A percentile compares a stretch with the other conserved stretches of the same genome.
phyloP scores from a whole-genome alignment of 192 early-diverging fungal species.

The Umbelopsis sp. region DNA sequence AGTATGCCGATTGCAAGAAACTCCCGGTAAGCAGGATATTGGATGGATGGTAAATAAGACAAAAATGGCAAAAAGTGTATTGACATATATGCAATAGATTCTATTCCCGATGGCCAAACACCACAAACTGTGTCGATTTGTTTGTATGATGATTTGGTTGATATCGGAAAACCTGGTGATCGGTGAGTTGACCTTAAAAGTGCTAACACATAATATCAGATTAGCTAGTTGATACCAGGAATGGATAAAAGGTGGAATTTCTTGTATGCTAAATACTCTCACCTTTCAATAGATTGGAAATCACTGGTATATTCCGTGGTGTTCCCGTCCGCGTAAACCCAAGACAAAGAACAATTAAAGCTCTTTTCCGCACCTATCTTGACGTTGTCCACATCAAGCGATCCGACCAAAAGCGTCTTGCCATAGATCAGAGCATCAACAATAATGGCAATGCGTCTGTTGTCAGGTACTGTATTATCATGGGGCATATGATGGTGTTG shows the following conservation, averaged over 20 bases:
- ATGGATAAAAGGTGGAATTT: background rate
- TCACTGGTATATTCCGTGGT: slow-evolving; percentile 94
- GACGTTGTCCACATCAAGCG: slow-evolving; percentile 94
- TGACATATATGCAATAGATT: slow-evolving; percentile 49
- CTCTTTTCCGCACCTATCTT: slow-evolving; percentile 92
- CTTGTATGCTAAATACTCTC: background rate
- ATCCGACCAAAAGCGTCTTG: slow-evolving; percentile 73
- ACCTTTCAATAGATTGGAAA: slow-evolving; percentile 64
- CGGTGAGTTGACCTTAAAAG: slow-evolving; percentile 40
- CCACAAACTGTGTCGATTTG: slow-evolving; percentile 94
- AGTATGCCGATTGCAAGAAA: slow-evolving; percentile 92
- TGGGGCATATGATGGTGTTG: background rate
- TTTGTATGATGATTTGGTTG: slow-evolving; percentile 93
- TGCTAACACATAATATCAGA: no score
- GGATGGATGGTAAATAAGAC: background rate
- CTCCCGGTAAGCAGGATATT: slow-evolving; percentile 61
- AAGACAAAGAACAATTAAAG: slow-evolving; percentile 81
- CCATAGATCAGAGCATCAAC: slow-evolving; percentile 42
- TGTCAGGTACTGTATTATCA: slow-evolving; percentile 3
- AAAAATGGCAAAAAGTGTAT: background rate
- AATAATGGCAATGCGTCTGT: slow-evolving; percentile 30
- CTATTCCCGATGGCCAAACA: slow-evolving; percentile 96
- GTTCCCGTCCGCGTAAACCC: slow-evolving; percentile 92
- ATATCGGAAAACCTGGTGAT: slow-evolving; percentile 91
- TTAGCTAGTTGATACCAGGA: background rate